These are phyloP conservation scores for Triticum timopheevii DNA, from an alignment of 176 grass and related monocot species.

Conservation along the genomic window DNA sequence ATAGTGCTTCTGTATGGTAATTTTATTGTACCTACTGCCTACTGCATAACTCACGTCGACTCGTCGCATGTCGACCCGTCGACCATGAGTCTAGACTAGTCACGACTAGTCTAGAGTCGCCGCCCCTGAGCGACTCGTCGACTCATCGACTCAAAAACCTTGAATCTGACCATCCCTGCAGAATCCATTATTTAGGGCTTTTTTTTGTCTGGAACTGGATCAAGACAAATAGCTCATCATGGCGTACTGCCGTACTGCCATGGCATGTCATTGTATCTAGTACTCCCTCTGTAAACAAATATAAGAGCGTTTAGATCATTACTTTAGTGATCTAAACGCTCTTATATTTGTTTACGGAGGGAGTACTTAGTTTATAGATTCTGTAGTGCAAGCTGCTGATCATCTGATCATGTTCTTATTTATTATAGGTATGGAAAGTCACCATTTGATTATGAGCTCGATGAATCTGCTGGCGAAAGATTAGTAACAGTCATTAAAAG, in stretches of 20 bases:
- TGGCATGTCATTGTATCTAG: not conserved
- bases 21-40: no score
- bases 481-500: slow-evolving; percentile 54
- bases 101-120: no score
- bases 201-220: not conserved
- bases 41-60: no score
- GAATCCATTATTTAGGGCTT: not conserved
- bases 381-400: not conserved
- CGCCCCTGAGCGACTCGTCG: no score
- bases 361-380: slow-evolving; percentile 2
- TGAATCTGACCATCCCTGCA: not conserved
- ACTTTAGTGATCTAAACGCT: no score
- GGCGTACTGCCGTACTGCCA: not conserved
- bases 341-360: no score
- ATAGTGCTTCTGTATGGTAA: no score
- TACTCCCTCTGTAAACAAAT: no score
- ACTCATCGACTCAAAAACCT: no score
- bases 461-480: slow-evolving; percentile 71
- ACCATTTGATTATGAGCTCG: slow-evolving; percentile 81
- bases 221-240: slow-evolving; percentile 1
- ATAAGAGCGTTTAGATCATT: no score
- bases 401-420: not conserved
- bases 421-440: slow-evolving; percentile 69
- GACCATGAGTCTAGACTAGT: no score
- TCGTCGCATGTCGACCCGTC: no score